Base-by-base conservation (phyloP, 345 rosid species). In the Syzygium aqueum region DNA sequence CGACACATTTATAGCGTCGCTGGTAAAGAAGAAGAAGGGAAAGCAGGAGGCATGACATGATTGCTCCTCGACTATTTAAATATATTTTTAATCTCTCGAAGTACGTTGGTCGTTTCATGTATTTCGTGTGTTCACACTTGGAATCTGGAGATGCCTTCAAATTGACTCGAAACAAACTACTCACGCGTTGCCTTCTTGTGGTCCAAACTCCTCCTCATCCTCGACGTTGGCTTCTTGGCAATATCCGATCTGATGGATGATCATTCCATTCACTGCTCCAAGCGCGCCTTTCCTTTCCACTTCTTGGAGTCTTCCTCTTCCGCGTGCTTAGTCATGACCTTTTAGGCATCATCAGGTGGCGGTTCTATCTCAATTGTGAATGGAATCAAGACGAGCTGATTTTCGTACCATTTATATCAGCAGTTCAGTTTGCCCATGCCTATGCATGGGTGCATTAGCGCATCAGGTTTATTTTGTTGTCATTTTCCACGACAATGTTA, bases 61-160 rank as follows among this genome's bases (percentile, higher is more conserved):
- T 13, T 13, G 0, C 77, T 15, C 2, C 37, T 15, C 2, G 5
- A 28, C 40, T 28, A 15, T 0, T 0, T 28, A 14, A 14, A 33
- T 61, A n/a, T 61, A 3, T 6, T 6, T 61, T 61, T 13, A n/a
- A 0, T 61, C 73, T 61, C 33, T 27, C 67, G 0, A 3, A 0
- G 40, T 14, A 63, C 5, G 4, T n/a, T 1, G 4, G 19, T 61
- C 4, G 4, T 61, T 61, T 61, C 1, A 2, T 0, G 19, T 28
- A 5, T 28, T 63, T 14, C 77, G 6, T 2, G 6, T 14, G 4
- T 14, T 63, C 21, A 5, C 73, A 63, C 9, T 3, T 28, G 9
- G 14, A n/a, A 61, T 61, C 9, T n/a, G 19, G 17, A 0, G 33
- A 61, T n/a, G 2, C 8, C 67, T 61, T 61, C 67, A n/a, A 61